Percentiles rank a stretch among this genome's conserved stretches.
phyloP scores from a whole-genome alignment of 139 green algal genomes.

The Dunaliella primolecta region DNA sequence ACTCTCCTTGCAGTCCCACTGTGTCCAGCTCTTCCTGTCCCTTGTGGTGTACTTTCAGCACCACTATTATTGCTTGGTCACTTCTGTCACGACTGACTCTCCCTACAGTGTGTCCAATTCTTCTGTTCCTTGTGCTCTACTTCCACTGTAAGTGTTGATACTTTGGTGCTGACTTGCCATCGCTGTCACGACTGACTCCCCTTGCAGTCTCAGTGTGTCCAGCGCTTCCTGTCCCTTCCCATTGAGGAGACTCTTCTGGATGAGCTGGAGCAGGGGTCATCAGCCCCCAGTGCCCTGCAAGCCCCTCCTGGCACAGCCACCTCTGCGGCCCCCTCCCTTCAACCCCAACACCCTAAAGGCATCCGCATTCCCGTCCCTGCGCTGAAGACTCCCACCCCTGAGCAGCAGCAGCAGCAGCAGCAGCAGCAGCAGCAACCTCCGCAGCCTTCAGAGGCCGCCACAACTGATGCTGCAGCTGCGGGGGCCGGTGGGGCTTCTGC shows the following conservation, averaged over 20 bases:
- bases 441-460: too few relatives aligned
- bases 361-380: neutral
- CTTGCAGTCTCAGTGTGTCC: slow-evolving; percentile 83
- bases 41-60: neutral
- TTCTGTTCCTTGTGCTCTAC: neutral
- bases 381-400: neutral
- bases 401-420: neutral
- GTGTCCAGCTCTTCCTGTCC: neutral
- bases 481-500: neutral
- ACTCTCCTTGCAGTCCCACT: slow-evolving; percentile 32
- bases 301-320: neutral
- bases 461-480: neutral
- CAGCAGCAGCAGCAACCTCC: neutral
- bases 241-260: slow-evolving; percentile 87
- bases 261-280: slow-evolving; percentile 46
- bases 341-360: neutral
- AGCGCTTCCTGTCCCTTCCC: slow-evolving; percentile 85
- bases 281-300: neutral
- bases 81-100: neutral
- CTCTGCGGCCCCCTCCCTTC: neutral
- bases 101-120: neutral
- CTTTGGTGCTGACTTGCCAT: too few relatives aligned
- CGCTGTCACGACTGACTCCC: too few relatives aligned
- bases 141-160: neutral
- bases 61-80: neutral